Evolutionary conservation across 1,139 yeast genomes (phyloP).

Genomic region (Taphrina communis): DNA sequence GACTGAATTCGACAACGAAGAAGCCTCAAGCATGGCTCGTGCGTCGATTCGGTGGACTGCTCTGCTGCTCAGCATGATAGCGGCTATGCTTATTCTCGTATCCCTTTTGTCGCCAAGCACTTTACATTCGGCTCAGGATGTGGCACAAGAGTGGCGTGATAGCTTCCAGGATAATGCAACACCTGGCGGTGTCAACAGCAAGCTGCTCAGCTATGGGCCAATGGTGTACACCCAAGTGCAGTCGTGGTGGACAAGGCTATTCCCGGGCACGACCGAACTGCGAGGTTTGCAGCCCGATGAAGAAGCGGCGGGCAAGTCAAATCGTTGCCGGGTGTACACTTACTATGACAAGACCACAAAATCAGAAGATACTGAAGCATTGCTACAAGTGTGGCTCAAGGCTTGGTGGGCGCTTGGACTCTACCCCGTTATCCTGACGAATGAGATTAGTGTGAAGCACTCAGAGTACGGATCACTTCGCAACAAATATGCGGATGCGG

Average conservation of each 20-base stretch:
- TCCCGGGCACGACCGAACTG: constrained; percentile 20
- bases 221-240: constrained; percentile 24
- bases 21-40: constrained; percentile 17
- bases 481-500: constrained; percentile 12
- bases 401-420: constrained; percentile 29
- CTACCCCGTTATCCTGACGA: constrained; percentile 18
- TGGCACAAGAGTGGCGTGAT: constrained; percentile 19
- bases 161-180: constrained; percentile 26
- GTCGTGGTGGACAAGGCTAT: constrained; percentile 27
- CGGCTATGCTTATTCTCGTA: constrained; percentile 6
- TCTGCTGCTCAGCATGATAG: constrained; percentile 12
- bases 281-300: constrained; percentile 7
- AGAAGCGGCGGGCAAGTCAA: neutral
- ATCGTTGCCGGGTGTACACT: constrained; percentile 19
- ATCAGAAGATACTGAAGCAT: constrained; percentile 30
- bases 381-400: constrained; percentile 30
- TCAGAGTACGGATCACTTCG: constrained; percentile 6
- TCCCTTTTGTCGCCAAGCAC: constrained; percentile 23
- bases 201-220: constrained; percentile 4
- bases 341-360: constrained; percentile 24
- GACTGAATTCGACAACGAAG: neutral
- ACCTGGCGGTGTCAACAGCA: constrained; percentile 11
- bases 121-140: constrained; percentile 22
- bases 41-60: constrained; percentile 22
- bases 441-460: constrained; percentile 22